Percentiles rank a stretch among this genome's conserved stretches.
phyloP scores from a whole-genome alignment of 257 asterid species.

The Nicotiana tabacum region DNA sequence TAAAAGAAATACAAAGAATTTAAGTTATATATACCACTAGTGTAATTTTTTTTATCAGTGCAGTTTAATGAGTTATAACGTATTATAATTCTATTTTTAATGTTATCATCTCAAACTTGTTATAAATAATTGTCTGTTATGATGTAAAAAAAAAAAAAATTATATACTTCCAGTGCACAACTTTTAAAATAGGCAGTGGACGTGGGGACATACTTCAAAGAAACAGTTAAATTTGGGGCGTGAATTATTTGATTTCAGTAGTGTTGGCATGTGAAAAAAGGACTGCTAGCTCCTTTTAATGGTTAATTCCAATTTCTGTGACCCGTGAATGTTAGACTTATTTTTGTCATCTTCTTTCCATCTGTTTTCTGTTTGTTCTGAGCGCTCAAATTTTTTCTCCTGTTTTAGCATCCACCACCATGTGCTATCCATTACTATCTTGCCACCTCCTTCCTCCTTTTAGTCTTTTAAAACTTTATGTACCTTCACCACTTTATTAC shows the following conservation, averaged over 20 bases:
- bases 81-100: too few relatives aligned
- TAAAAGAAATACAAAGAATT: neutral
- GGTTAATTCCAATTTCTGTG: constrained; percentile 32
- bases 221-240: constrained; percentile 15
- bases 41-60: neutral
- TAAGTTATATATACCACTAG: neutral
- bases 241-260: constrained; percentile 30
- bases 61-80: neutral
- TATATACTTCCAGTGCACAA: neutral
- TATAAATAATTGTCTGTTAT: too few relatives aligned
- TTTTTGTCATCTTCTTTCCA: constrained; percentile 53
- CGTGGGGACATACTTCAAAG: constrained; percentile 16
- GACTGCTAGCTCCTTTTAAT: constrained; percentile 20
- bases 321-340: constrained; percentile 63
- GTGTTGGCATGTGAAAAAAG: constrained; percentile 41
- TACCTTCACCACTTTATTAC: neutral
- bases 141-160: too few relatives aligned
- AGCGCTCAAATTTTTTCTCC: constrained; percentile 9
- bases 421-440: constrained; percentile 29
- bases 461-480: neutral
- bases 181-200: neutral
- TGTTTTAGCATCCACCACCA: constrained; percentile 20
- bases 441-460: neutral
- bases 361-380: constrained; percentile 18
- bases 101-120: too few relatives aligned